Evolutionary conservation across 2,329 filamentous ascomycete species (phyloP).

Genomic region (Cladobotryum mycophilum): DNA sequence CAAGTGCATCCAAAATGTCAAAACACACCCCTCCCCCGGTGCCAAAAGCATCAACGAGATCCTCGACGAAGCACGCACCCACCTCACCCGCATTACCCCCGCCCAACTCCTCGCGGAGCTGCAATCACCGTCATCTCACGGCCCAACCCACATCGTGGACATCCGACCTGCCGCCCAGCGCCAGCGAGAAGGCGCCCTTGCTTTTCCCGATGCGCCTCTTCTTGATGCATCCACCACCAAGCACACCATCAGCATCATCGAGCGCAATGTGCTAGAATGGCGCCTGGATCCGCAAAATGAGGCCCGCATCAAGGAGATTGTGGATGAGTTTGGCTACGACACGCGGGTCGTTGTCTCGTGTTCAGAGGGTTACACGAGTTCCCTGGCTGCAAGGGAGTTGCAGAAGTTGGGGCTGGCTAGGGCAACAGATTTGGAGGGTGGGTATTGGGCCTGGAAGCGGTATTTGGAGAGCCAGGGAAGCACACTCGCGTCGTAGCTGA

Average conservation of each 20-base stretch:
- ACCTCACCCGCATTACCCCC: conserved; percentile 6
- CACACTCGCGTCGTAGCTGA: background rate
- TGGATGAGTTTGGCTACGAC: conserved; percentile 13
- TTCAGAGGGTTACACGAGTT: conserved; percentile 13
- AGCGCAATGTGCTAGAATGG: conserved; percentile 13
- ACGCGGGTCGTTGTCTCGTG: conserved; percentile 10
- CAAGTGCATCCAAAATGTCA: conserved; percentile 3
- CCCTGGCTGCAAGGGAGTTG: conserved; percentile 10
- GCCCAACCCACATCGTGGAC: conserved; percentile 11
- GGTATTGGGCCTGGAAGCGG: conserved; percentile 11
- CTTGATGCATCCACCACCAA: background rate
- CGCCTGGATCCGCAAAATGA: conserved; percentile 11
- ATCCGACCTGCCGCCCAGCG: conserved; percentile 12
- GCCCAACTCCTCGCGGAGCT: conserved; percentile 10
- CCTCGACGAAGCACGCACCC: conserved; percentile 10
- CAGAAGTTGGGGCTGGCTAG: conserved; percentile 8
- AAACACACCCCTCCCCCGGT: conserved; percentile 10
- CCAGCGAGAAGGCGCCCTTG: conserved; percentile 7
- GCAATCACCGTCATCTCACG: conserved; percentile 3
- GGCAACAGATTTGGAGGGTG: conserved; percentile 12
- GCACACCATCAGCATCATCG: conserved; percentile 10
- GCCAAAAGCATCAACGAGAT: conserved; percentile 13
- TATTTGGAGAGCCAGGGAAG: conserved; percentile 1
- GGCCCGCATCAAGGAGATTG: conserved; percentile 10
- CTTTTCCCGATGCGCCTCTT: background rate